Evolutionary conservation across 2,329 filamentous ascomycete genomes (phyloP).

Genomic region (Scedosporium aurantiacum): DNA sequence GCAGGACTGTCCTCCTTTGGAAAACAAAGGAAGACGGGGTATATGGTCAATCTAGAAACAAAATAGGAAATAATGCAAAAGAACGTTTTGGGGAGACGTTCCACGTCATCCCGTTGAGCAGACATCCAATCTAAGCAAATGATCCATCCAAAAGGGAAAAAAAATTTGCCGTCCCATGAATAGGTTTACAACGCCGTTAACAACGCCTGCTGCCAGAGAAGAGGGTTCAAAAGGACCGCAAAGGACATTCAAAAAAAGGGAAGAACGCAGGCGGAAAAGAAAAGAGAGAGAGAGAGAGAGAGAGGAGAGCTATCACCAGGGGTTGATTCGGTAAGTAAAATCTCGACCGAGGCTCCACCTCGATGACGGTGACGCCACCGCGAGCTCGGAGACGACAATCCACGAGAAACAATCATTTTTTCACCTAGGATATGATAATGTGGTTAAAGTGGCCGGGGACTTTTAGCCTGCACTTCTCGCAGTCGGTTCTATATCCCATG

Average conservation of each 20-base stretch:
- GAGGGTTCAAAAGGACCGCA: not conserved
- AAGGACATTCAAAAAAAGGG: not conserved
- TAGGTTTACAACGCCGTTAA: not conserved
- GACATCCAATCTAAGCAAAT: not conserved
- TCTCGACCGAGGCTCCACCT: not conserved
- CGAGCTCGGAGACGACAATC: not conserved
- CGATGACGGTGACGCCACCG: not conserved
- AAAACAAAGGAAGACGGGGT: not conserved
- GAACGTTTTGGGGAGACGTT: not conserved
- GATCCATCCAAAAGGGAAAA: not conserved
- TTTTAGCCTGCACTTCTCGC: conserved; percentile 64
- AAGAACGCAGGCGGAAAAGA: not conserved
- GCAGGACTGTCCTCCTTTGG: not conserved
- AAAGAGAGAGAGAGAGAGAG: not conserved
- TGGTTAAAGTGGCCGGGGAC: conserved; percentile 75
- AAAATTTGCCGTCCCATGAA: not conserved
- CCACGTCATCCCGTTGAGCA: not conserved
- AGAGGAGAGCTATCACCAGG: not conserved
- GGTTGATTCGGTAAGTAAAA: not conserved
- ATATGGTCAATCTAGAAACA: not conserved
- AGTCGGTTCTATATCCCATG: conserved; percentile 68
- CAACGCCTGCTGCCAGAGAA: not conserved
- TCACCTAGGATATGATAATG: conserved; percentile 54
- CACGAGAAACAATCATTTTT: conserved; percentile 12
- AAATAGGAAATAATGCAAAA: not conserved